Percentiles rank a stretch among this genome's conserved stretches.
phyloP scores from a whole-genome alignment of 805 yeast genomes.

The Yarrowia porcina region DNA sequence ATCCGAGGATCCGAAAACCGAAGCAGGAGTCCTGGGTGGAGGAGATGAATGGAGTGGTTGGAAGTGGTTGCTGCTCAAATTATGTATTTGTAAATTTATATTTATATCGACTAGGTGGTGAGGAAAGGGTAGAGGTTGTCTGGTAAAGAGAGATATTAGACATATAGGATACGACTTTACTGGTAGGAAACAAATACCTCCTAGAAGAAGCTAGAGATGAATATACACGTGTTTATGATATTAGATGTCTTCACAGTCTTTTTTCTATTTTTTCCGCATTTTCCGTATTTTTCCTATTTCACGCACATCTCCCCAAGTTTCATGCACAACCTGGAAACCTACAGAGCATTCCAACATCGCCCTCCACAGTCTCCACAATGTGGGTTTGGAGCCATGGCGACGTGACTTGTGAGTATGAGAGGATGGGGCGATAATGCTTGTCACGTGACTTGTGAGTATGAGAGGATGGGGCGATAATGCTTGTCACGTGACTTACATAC shows the following conservation, averaged over 20 bases:
- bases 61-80: background rate
- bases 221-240: too few species aligned
- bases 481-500: too few species aligned
- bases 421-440: background rate
- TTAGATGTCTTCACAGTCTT: too few species aligned
- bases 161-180: too few species aligned
- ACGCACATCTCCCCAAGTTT: too few species aligned
- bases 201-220: too few species aligned
- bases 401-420: slow-evolving; percentile 1
- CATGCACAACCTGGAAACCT: background rate
- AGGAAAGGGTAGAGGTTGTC: too few species aligned
- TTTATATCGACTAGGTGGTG: background rate
- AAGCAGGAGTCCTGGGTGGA: slow-evolving; percentile 17
- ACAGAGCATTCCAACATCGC: background rate
- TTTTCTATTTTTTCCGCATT: background rate
- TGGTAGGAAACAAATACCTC: too few species aligned
- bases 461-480: background rate
- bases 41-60: too few species aligned
- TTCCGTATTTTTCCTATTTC: too few species aligned
- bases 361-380: slow-evolving; percentile 3
- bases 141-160: too few species aligned
- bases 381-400: slow-evolving; percentile 15
- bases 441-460: background rate
- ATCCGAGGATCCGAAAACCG: slow-evolving; percentile 1
- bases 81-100: background rate